These are phyloP conservation scores for Cucurbita maxima DNA, from an alignment of 306 rosid species.

Conservation along the genomic window DNA sequence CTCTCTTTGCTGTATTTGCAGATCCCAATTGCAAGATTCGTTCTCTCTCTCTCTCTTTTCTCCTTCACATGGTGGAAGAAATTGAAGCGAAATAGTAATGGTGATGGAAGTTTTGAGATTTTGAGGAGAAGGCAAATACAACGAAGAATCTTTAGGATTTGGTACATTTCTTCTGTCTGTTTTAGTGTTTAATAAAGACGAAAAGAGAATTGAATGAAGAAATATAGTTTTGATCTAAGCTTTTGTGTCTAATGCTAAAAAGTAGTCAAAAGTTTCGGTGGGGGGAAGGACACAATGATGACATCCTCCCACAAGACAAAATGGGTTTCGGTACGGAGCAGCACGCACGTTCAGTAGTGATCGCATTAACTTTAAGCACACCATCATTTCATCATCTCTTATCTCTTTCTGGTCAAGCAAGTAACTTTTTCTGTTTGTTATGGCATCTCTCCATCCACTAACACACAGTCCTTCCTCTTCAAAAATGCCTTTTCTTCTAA, in stretches of 20 bases:
- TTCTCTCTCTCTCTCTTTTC: not conserved
- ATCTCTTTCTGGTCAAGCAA: not conserved
- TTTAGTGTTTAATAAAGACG: not conserved
- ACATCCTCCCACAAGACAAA: not conserved
- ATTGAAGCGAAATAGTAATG: not conserved
- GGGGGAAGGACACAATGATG: no score
- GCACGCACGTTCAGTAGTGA: constrained; percentile 9
- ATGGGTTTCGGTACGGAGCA: not conserved
- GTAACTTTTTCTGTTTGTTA: not conserved
- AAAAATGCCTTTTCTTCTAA: not conserved
- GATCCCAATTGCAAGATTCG: not conserved
- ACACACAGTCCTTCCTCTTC: no score
- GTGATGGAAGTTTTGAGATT: not conserved
- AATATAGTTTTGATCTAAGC: not conserved
- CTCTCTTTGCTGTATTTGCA: not conserved
- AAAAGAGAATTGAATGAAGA: not conserved
- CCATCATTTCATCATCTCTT: not conserved
- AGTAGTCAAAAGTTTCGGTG: not conserved
- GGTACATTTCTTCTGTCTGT: not conserved
- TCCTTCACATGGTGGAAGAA: not conserved
- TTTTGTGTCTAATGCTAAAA: not conserved
- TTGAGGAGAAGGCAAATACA: not conserved
- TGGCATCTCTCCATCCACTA: not conserved
- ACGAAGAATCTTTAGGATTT: not conserved
- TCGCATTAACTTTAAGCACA: not conserved